These are phyloP conservation scores for Heliamphora exappendiculata DNA, from an alignment of 148 eudicot species.

Conservation along the genomic window DNA sequence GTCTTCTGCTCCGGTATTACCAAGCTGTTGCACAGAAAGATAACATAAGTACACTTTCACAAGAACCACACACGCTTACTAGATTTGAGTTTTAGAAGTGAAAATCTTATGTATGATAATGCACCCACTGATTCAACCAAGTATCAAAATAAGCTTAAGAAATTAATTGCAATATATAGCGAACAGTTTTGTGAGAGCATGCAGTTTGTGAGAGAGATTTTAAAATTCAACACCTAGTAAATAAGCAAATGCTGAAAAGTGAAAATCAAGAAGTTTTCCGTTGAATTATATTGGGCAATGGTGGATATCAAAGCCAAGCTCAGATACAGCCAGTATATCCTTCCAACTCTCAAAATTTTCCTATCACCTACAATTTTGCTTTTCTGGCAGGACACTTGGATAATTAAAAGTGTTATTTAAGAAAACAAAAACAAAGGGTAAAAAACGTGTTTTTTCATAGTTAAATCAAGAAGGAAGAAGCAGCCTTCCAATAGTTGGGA, in stretches of 20 bases:
- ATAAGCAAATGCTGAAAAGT: not conserved
- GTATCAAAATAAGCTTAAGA: not conserved
- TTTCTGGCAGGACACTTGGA: not conserved
- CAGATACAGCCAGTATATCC: not conserved
- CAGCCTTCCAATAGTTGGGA: not conserved
- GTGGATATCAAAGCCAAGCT: not conserved
- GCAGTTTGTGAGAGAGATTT: no score
- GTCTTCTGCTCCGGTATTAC: slow-evolving; percentile 11
- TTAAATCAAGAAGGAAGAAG: not conserved
- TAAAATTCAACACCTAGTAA: not conserved
- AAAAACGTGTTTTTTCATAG: not conserved
- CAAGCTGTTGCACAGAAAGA: slow-evolving; percentile 13
- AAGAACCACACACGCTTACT: not conserved
- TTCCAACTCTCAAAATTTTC: not conserved
- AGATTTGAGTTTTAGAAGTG: not conserved
- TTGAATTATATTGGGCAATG: not conserved
- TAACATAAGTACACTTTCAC: not conserved
- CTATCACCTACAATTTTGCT: not conserved
- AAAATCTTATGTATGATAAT: not conserved
- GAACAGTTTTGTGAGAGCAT: not conserved
- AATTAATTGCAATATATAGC: not conserved
- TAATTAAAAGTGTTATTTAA: not conserved
- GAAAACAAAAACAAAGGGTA: not conserved
- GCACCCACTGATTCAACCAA: not conserved
- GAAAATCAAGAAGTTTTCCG: not conserved